phyloP scores from a whole-genome alignment of 495 filamentous ascomycete species.

The Podospora pseudoanserina region DNA sequence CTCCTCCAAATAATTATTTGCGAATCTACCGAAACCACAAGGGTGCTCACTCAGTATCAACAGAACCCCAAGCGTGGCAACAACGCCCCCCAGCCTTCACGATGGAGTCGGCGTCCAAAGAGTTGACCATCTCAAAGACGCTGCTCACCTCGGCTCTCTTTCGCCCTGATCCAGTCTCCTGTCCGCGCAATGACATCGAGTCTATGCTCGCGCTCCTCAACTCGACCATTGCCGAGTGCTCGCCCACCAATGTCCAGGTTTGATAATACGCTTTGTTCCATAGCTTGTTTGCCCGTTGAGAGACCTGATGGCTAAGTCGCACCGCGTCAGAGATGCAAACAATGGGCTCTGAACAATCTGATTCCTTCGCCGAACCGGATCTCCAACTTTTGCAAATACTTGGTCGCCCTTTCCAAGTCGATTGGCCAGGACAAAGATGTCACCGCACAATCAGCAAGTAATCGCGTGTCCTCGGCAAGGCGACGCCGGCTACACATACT shows the following conservation, averaged over 20 bases:
- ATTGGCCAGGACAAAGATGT: constrained; percentile 36
- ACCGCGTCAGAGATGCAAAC: constrained; percentile 70
- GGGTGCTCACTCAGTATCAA: constrained; percentile 3
- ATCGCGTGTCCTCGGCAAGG: constrained; percentile 54
- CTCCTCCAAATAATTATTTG: constrained; percentile 1
- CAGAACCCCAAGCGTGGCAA: not conserved
- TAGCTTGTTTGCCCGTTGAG: constrained; percentile 43
- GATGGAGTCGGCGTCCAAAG: constrained; percentile 71
- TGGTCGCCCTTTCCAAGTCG: constrained; percentile 63
- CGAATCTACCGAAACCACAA: not conserved
- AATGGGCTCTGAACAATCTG: constrained; percentile 73
- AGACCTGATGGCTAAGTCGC: constrained; percentile 52
- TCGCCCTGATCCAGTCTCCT: constrained; percentile 67
- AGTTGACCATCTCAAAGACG: constrained; percentile 77
- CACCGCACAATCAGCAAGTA: constrained; percentile 20
- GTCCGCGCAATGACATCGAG: constrained; percentile 68
- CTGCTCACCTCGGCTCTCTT: constrained; percentile 73
- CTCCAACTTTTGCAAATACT: constrained; percentile 68
- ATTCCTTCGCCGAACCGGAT: constrained; percentile 64
- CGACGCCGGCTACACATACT: constrained; percentile 73
- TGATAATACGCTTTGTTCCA: constrained; percentile 61
- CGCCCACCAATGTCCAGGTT: constrained; percentile 89
- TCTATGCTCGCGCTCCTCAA: constrained; percentile 66
- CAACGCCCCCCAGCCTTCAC: constrained; percentile 5
- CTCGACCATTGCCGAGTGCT: constrained; percentile 67